phyloP scores from a whole-genome alignment of 2,329 filamentous ascomycete species.

The Diplodia intermedia region DNA sequence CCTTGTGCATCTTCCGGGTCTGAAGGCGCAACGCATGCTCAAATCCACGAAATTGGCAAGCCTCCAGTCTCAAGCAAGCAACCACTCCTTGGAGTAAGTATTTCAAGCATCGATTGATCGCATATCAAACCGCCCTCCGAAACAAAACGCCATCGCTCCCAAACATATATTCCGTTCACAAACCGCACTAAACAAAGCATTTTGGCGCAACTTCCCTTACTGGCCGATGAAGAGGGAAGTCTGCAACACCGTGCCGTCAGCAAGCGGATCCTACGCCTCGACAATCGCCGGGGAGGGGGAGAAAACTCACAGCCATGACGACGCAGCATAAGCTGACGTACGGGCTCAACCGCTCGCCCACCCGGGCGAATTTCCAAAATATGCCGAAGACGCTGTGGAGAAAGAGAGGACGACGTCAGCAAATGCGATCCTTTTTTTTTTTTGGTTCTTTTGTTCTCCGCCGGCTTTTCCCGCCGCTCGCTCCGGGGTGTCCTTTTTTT shows the following conservation, averaged over 20 bases:
- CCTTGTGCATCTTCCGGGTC: neutral
- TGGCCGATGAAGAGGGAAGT: constrained; percentile 39
- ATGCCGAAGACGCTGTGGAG: constrained; percentile 73
- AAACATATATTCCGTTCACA: neutral
- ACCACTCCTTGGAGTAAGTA: neutral
- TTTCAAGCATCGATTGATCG: neutral
- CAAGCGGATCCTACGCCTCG: neutral
- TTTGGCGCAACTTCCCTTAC: constrained; percentile 3
- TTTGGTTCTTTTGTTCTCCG: neutral
- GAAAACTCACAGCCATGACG: constrained; percentile 79
- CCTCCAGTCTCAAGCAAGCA: neutral
- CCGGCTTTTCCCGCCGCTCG: neutral
- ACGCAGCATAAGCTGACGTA: constrained; percentile 95
- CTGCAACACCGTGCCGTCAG: constrained; percentile 29
- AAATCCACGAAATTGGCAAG: neutral
- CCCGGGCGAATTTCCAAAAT: constrained; percentile 94
- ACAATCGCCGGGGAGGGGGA: neutral
- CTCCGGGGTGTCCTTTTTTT: too few species aligned
- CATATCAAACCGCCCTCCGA: neutral
- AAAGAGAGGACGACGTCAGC: neutral
- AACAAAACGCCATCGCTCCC: constrained; percentile 21
- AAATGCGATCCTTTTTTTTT: neutral
- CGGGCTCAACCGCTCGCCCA: constrained; percentile 91
- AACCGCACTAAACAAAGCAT: neutral
- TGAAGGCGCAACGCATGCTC: neutral